Conservation (phyloP, 139 green algal species). For the Desmodesmus armatus region DNA sequence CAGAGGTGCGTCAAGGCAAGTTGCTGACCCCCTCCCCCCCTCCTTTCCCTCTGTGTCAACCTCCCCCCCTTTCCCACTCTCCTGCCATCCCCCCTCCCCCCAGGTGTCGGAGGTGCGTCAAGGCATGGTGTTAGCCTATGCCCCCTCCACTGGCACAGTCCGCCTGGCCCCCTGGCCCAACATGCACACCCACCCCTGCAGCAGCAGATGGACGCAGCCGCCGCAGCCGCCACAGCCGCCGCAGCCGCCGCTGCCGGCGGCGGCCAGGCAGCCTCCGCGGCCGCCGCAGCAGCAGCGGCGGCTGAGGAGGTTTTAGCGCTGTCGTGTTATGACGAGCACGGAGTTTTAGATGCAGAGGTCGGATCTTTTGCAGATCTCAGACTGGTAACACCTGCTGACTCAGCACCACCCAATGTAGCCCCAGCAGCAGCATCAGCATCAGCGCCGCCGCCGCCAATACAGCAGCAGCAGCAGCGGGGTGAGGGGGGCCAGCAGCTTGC, state of each 20-base stretch:
- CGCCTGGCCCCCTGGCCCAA: slow-evolving; percentile 14
- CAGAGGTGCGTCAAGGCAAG: neutral
- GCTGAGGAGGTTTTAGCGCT: slow-evolving; percentile 2
- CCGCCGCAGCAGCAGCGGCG: slow-evolving; percentile 1
- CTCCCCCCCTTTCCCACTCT: no score
- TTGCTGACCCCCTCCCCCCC: no score
- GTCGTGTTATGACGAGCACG: slow-evolving; percentile 15
- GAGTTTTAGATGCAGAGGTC: neutral
- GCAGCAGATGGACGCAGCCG: neutral
- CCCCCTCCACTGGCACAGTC: neutral
- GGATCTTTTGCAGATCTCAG: neutral
- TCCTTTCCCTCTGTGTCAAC: no score
- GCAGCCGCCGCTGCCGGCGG: neutral
- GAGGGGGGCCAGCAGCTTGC: neutral
- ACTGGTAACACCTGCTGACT: slow-evolving; percentile 2
- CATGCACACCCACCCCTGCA: slow-evolving; percentile 20
- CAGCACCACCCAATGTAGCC: slow-evolving; percentile 11
- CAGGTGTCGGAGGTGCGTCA: slow-evolving; percentile 44
- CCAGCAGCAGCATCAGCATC: slow-evolving; percentile 26
- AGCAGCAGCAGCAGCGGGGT: slow-evolving; percentile 14
- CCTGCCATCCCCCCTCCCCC: neutral
- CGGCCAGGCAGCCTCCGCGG: neutral
- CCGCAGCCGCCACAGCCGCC: slow-evolving; percentile 18
- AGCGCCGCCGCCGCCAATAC: neutral
- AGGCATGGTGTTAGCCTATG: slow-evolving; percentile 24